These are phyloP conservation scores for Colletotrichum chrysophilum DNA, from an alignment of 2,329 filamentous ascomycete genomes.

Conservation along the genomic window DNA sequence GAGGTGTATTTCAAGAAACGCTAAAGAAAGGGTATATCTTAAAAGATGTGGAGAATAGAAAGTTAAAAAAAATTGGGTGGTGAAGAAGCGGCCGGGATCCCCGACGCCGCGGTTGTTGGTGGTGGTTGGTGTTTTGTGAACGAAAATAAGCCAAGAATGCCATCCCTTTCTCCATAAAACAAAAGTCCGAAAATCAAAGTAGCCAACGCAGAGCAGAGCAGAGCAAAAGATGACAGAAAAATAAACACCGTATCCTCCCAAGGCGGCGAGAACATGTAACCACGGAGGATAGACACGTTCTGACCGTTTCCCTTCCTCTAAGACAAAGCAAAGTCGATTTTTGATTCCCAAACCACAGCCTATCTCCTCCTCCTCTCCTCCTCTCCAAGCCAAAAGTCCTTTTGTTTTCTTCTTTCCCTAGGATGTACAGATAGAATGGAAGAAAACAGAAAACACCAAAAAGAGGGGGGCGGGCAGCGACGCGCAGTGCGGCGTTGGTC, in stretches of 20 bases:
- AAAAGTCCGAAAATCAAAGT: neutral
- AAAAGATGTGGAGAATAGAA: neutral
- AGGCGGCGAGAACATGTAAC: neutral
- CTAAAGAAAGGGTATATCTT: constrained; percentile 20
- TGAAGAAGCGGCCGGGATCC: neutral
- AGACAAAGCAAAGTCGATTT: neutral
- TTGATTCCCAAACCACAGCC: neutral
- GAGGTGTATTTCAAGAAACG: neutral
- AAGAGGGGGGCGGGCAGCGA: neutral
- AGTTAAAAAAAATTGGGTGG: neutral
- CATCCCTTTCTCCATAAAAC: neutral
- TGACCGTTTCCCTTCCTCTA: neutral
- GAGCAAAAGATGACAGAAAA: neutral
- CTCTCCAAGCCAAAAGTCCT: neutral
- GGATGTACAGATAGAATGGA: constrained; percentile 11
- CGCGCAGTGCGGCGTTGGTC: neutral
- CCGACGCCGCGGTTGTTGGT: neutral
- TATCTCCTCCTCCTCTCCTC: neutral
- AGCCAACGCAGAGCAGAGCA: neutral
- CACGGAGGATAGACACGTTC: neutral
- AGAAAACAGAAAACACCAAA: neutral
- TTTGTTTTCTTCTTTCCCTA: neutral
- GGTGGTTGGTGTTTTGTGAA: neutral
- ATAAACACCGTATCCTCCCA: neutral
- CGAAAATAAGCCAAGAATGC: neutral